These are phyloP conservation scores for Salix arbutifolia DNA, from an alignment of 345 rosid genomes.

Conservation along the genomic window DNA sequence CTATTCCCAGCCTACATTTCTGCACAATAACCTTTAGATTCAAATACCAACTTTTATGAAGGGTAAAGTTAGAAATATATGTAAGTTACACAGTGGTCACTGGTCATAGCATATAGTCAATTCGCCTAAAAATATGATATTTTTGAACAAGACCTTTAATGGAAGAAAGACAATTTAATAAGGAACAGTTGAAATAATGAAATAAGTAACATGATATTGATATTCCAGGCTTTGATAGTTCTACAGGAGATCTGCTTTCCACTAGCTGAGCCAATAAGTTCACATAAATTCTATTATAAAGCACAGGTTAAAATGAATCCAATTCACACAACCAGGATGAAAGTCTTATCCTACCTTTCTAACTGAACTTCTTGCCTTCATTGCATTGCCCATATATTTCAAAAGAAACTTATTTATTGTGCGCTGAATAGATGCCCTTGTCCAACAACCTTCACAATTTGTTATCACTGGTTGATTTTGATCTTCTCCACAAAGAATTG, in stretches of 20 bases:
- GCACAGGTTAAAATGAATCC: not conserved
- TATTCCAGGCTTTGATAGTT: not conserved
- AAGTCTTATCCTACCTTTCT: conserved; percentile 48
- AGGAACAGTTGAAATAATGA: not conserved
- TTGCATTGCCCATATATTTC: conserved; percentile 64
- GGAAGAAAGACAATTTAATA: not conserved
- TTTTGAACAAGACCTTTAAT: not conserved
- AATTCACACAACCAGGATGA: not conserved
- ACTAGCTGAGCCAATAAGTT: not conserved
- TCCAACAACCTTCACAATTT: conserved; percentile 49
- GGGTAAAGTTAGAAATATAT: not conserved
- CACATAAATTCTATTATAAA: not conserved
- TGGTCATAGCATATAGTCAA: not conserved
- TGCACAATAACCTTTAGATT: not conserved
- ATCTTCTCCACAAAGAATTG: conserved; percentile 38
- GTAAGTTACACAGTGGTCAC: not conserved
- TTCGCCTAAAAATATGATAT: not conserved
- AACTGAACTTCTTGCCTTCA: conserved; percentile 49
- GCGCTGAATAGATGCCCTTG: conserved; percentile 39
- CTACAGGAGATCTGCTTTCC: not conserved
- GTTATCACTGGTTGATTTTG: conserved; percentile 29
- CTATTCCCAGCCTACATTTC: not conserved
- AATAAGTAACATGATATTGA: not conserved
- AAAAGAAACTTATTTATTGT: conserved; percentile 57
- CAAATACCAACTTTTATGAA: not conserved